phyloP scores from a whole-genome alignment of 352 stramenopile genomes.

The Globisporangium abappressorium region DNA sequence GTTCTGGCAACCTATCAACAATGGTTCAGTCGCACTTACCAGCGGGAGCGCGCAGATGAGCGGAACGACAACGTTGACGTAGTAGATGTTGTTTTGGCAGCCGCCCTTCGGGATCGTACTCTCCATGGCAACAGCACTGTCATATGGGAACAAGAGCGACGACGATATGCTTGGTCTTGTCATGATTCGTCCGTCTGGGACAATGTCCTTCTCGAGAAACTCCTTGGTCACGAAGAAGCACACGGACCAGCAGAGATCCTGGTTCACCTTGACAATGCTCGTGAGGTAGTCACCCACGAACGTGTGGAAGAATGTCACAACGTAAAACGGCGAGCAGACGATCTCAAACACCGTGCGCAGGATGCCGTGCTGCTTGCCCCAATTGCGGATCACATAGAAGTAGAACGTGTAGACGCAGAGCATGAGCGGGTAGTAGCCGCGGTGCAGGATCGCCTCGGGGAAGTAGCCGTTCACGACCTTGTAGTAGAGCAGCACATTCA shows the following conservation, averaged over 20 bases:
- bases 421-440: slow-evolving; percentile 90
- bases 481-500: slow-evolving; percentile 96
- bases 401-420: slow-evolving; percentile 93
- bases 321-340: slow-evolving; percentile 87
- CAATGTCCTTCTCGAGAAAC: slow-evolving; percentile 79
- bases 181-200: slow-evolving; percentile 85
- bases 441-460: slow-evolving; percentile 70
- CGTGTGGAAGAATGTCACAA: slow-evolving; percentile 93
- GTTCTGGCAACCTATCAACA: too few species aligned
- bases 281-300: slow-evolving; percentile 89
- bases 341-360: slow-evolving; percentile 87
- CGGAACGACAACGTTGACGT: slow-evolving; percentile 93
- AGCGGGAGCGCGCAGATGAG: slow-evolving; percentile 94
- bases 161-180: slow-evolving; percentile 65
- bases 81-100: slow-evolving; percentile 85
- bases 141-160: background rate
- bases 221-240: slow-evolving; percentile 95
- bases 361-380: slow-evolving; percentile 80
- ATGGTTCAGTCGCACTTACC: slow-evolving; percentile 14
- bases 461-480: slow-evolving; percentile 92
- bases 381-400: slow-evolving; percentile 90
- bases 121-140: background rate
- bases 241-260: slow-evolving; percentile 91
- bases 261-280: slow-evolving; percentile 79
- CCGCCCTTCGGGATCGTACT: slow-evolving; percentile 10